phyloP scores from a whole-genome alignment of 345 rosid genomes.

The Aquilaria sinensis region DNA sequence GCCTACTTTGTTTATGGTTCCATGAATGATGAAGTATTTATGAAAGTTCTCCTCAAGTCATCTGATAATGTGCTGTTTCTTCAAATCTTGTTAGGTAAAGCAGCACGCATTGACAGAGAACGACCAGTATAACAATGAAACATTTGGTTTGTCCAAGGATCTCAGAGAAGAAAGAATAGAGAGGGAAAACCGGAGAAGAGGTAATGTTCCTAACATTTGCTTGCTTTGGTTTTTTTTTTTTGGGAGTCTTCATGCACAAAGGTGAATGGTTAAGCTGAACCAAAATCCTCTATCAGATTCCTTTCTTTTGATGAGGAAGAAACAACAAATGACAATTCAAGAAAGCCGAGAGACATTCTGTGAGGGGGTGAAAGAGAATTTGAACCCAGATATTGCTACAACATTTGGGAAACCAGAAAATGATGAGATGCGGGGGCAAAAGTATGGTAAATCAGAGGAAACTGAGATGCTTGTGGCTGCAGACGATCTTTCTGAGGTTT shows the following conservation, averaged over 20 bases:
- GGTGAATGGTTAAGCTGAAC: slow-evolving; percentile 2
- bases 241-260: neutral
- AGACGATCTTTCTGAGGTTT: slow-evolving; percentile 3
- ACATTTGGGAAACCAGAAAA: slow-evolving; percentile 7
- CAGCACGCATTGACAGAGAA: slow-evolving; percentile 10
- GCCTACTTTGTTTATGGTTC: neutral
- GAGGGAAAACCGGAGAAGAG: slow-evolving; percentile 21
- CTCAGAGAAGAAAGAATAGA: slow-evolving; percentile 14
- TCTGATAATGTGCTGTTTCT: neutral
- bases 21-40: neutral
- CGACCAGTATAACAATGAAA: slow-evolving; percentile 12
- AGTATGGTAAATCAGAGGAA: slow-evolving; percentile 9
- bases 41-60: neutral
- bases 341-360: slow-evolving; percentile 12
- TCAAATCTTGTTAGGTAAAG: slow-evolving; percentile 15
- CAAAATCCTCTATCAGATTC: slow-evolving; percentile 12
- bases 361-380: slow-evolving; percentile 15
- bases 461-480: neutral
- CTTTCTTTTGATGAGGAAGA: slow-evolving; percentile 23
- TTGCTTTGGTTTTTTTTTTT: slow-evolving; percentile 9
- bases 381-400: slow-evolving; percentile 18
- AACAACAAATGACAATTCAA: slow-evolving; percentile 15
- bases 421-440: neutral
- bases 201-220: slow-evolving; percentile 10
- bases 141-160: slow-evolving; percentile 16